Conservation (phyloP, 192 early-diverging fungal species). For the Anaeromyces robustus region DNA sequence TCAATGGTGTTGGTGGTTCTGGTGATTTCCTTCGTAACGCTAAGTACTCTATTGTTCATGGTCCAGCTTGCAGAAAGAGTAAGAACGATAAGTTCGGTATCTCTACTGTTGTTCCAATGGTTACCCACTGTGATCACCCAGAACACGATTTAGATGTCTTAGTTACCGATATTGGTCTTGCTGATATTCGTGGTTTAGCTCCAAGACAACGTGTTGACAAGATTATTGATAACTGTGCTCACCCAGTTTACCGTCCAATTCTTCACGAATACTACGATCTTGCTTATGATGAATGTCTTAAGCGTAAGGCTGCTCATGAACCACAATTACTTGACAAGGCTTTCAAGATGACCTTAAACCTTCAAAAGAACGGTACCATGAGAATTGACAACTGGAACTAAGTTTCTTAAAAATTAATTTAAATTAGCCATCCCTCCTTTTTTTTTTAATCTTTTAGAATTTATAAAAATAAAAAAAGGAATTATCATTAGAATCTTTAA, state of each 20-base stretch:
- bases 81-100: not conserved
- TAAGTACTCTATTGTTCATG: not conserved
- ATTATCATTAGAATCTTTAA: not conserved
- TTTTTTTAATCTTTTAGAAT: not conserved
- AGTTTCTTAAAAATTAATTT: not conserved
- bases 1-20: not conserved
- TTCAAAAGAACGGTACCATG: not conserved
- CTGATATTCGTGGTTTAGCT: not conserved
- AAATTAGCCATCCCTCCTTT: not conserved
- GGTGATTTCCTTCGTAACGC: not conserved
- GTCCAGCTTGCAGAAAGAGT: not conserved
- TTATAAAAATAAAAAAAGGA: not conserved
- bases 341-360: not conserved
- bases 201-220: not conserved
- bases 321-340: not conserved
- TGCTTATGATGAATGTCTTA: not conserved
- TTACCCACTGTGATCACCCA: not conserved
- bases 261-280: not conserved
- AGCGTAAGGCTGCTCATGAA: not conserved
- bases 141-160: not conserved
- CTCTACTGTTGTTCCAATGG: not conserved
- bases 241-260: not conserved
- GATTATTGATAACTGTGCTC: not conserved
- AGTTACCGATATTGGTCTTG: not conserved
- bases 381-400: not conserved